phyloP scores from a whole-genome alignment of 352 stramenopile genomes.

The Phytopythium chamaehyphon region DNA sequence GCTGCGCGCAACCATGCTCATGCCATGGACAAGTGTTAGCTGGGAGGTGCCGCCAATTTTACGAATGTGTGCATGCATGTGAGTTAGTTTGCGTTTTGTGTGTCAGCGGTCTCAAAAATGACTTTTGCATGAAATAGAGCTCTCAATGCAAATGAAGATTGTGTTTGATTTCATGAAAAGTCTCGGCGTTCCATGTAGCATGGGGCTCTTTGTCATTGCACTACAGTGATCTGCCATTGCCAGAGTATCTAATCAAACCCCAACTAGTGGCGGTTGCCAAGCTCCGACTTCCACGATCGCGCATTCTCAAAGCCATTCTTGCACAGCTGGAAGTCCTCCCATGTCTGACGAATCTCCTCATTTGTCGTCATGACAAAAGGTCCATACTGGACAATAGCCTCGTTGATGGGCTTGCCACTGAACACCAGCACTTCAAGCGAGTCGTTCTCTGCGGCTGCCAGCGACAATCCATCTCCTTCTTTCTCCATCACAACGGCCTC shows the following conservation, averaged over 20 bases:
- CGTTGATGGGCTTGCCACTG: conserved; percentile 45
- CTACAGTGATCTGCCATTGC: no score
- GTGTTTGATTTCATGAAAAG: no score
- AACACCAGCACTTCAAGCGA: conserved; percentile 48
- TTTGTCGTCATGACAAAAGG: conserved; percentile 71
- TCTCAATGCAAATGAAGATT: no score
- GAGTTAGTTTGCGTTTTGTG: no score
- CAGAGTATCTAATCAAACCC: no score
- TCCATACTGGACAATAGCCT: conserved; percentile 55
- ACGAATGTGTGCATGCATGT: no score
- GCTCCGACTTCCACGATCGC: conserved; percentile 38
- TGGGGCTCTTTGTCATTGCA: no score
- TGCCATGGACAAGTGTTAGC: no score
- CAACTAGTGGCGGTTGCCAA: conserved; percentile 24
- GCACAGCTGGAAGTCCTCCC: conserved; percentile 35
- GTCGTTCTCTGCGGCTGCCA: conserved; percentile 22
- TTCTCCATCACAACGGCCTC: conserved; percentile 46
- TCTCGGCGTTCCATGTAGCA: no score
- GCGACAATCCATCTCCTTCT: conserved; percentile 38
- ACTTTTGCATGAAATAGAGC: no score
- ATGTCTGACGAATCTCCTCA: conserved; percentile 45
- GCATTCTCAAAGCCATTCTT: conserved; percentile 71
- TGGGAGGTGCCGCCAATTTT: no score
- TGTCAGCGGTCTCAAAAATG: no score
- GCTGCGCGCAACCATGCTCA: not conserved